Evolutionary conservation across 257 asterid species (phyloP).

Genomic region (Solanum appendiculatum): DNA sequence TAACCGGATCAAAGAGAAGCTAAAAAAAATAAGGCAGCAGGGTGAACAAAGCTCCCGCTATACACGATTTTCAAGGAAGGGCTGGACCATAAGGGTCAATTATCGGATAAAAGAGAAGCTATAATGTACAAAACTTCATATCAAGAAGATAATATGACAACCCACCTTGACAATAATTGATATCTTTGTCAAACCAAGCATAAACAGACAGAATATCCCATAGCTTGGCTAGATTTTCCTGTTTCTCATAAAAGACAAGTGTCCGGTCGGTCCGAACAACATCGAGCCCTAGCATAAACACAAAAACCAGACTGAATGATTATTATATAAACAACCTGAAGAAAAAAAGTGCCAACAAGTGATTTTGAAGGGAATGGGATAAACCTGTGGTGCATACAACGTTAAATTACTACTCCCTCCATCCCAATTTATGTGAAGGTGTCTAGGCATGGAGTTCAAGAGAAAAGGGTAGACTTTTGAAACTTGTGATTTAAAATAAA

Average conservation of each 20-base stretch:
- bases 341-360: background rate
- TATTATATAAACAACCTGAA: background rate
- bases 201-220: conserved; percentile 90
- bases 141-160: background rate
- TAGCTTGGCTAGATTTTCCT: conserved; percentile 67
- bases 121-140: background rate
- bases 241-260: conserved; percentile 63
- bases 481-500: background rate
- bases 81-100: background rate
- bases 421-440: background rate
- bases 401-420: background rate
- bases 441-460: background rate
- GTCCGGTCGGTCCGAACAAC: conserved; percentile 91
- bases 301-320: background rate
- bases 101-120: background rate
- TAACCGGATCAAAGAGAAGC: background rate
- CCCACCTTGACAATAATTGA: conserved; percentile 94
- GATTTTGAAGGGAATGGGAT: background rate
- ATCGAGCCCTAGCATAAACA: conserved; percentile 60
- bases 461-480: background rate
- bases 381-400: background rate
- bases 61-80: background rate
- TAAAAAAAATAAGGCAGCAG: background rate
- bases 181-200: conserved; percentile 81
- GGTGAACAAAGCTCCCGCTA: background rate